These are phyloP conservation scores for Aspergillus unguis DNA, from an alignment of 2,329 filamentous ascomycete genomes.

Conservation along the genomic window DNA sequence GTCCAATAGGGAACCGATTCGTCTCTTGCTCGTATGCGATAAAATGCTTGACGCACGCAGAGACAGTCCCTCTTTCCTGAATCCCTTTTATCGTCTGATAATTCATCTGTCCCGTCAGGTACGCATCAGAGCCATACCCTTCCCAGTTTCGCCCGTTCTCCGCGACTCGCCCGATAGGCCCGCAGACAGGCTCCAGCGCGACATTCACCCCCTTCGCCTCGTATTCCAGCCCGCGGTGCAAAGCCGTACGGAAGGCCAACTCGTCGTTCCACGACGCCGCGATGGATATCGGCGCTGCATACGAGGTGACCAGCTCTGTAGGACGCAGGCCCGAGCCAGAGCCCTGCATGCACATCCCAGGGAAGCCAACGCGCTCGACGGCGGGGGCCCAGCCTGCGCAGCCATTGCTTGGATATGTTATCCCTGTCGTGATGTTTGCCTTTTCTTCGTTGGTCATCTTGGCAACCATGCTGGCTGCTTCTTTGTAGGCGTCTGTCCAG, in stretches of 20 bases:
- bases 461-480: background rate
- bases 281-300: background rate
- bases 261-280: background rate
- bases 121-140: slow-evolving; percentile 42
- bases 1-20: slow-evolving; percentile 6
- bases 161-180: slow-evolving; percentile 40
- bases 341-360: background rate
- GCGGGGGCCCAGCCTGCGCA: background rate
- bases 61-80: slow-evolving; percentile 43
- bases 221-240: background rate
- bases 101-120: slow-evolving; percentile 38
- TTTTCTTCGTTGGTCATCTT: background rate
- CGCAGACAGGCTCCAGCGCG: slow-evolving; percentile 38
- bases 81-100: slow-evolving; percentile 40
- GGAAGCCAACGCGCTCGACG: background rate
- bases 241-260: background rate
- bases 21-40: slow-evolving; percentile 61
- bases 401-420: too few species aligned
- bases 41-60: slow-evolving; percentile 49
- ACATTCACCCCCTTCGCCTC: slow-evolving; percentile 41
- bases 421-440: background rate
- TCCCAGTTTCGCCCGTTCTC: slow-evolving; percentile 15
- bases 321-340: background rate
- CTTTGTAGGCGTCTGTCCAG: too few species aligned
- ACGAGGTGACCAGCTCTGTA: background rate